These are phyloP conservation scores for Sphenostylis stenocarpa DNA, from an alignment of 306 rosid species.

Conservation along the genomic window DNA sequence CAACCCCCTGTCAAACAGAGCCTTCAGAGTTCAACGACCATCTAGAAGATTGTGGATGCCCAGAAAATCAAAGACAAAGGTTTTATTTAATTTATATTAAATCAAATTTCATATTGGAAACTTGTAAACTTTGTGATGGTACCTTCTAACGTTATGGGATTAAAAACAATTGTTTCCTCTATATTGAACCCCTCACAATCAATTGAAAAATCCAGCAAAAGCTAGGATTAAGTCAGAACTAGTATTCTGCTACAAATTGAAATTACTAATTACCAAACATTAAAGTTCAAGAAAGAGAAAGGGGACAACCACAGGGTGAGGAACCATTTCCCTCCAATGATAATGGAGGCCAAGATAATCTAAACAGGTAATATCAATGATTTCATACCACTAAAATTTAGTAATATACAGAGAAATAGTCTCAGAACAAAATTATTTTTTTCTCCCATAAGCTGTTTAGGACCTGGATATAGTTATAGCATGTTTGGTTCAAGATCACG, in stretches of 20 bases:
- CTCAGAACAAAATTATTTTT: not conserved
- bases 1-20: constrained; percentile 6
- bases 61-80: not conserved
- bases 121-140: not conserved
- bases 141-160: not conserved
- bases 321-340: not conserved
- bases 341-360: constrained; percentile 2
- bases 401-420: not conserved
- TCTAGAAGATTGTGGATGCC: constrained; percentile 1
- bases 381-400: not conserved
- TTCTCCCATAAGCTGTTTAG: constrained; percentile 3
- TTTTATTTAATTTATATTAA: not conserved
- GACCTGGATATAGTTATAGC: not conserved
- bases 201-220: constrained; percentile 7
- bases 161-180: not conserved
- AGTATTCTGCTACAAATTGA: constrained; percentile 13
- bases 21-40: constrained; percentile 10
- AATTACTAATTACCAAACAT: not conserved
- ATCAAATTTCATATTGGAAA: not conserved
- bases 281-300: constrained; percentile 10
- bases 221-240: constrained; percentile 11
- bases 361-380: not conserved
- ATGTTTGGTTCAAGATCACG: not conserved
- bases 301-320: not conserved
- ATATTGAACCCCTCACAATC: not conserved